Conservation (phyloP, 2,329 filamentous ascomycete species). For the Paraphoma sp. region DNA sequence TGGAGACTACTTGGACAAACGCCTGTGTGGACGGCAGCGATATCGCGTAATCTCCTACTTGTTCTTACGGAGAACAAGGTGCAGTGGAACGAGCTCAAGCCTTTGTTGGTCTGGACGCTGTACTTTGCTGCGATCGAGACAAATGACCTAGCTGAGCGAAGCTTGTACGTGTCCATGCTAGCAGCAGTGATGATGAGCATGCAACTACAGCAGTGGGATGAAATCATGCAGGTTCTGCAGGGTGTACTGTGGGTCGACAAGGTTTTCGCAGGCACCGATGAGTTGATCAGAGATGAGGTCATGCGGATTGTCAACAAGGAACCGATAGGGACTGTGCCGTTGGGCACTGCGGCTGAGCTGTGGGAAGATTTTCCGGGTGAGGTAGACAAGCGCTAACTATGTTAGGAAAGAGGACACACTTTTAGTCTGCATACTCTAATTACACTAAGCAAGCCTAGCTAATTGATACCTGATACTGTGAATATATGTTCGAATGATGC, state of each 20-base stretch:
- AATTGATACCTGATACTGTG: no score
- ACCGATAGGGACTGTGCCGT: constrained; percentile 2
- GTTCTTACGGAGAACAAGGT: constrained; percentile 28
- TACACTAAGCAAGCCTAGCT: no score
- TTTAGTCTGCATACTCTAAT: no score
- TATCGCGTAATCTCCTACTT: constrained; percentile 28
- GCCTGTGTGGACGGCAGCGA: constrained; percentile 32
- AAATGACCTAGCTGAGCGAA: constrained; percentile 10
- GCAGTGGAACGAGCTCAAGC: constrained; percentile 37
- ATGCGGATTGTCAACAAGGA: constrained; percentile 26
- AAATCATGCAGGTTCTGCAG: constrained; percentile 30
- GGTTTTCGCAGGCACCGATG: constrained; percentile 30
- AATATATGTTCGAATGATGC: no score
- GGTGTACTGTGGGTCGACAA: constrained; percentile 38
- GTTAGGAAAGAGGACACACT: no score
- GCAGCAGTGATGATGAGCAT: constrained; percentile 31
- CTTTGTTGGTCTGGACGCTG: constrained; percentile 32
- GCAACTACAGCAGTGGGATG: constrained; percentile 27
- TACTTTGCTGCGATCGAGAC: constrained; percentile 40
- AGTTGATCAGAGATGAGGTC: constrained; percentile 30
- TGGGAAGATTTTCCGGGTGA: background rate
- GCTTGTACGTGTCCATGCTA: constrained; percentile 30
- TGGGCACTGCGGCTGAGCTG: constrained; percentile 1
- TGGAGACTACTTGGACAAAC: constrained; percentile 32
- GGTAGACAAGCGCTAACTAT: background rate